Base-by-base conservation (phyloP, 2,329 filamentous ascomycete genomes). In the Cordyceps cateniannulata region DNA sequence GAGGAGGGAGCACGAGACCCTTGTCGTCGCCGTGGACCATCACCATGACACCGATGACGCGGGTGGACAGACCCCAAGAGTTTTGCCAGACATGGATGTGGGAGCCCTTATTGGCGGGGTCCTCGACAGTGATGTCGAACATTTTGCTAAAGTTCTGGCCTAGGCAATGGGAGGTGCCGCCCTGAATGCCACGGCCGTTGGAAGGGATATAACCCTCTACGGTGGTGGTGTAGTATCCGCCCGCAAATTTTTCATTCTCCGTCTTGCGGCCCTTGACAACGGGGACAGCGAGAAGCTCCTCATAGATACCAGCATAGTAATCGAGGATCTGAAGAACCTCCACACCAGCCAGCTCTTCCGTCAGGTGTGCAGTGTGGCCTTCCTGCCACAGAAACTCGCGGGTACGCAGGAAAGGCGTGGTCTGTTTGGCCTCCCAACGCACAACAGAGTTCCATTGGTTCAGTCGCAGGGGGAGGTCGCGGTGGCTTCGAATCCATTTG, bases 91-190 rank as follows among this genome's bases (percentile, higher is more conserved):
- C 93, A 71, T 93, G 80, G 61, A 97, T 79, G 70, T 91, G 87
- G 67, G 87, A 83, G 66, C 90, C 89, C 77, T 90, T 89, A 74
- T 95, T 83, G 63, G 81, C 80, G 25, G 95, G 95, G 71, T 99
- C 93, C 75, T 99, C 93, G 32, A 99, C 91, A 0, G 89, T 96
- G 73, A 99, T 98, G 75, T 95, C 89, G 73, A 98, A 99, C 93
- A 99, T 99, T 78, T 96, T 97, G 74, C 89, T 93, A 78, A 99
- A 99, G 79, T 99, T 97, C 77, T 99, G 95, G 58, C 95, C 95
- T 9, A 99, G 82, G 69, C 87, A 91, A 79, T 99, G 95, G 57
- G 91, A 96, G 45, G 95, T 99, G 58, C 87, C 95, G 66, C 93
- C 95, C 78, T 99, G 95, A 63, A 99, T 98, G 73, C 95, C 95